These are phyloP conservation scores for Trametes elegans DNA, from an alignment of 768 basidiomycete genomes.

Conservation along the genomic window DNA sequence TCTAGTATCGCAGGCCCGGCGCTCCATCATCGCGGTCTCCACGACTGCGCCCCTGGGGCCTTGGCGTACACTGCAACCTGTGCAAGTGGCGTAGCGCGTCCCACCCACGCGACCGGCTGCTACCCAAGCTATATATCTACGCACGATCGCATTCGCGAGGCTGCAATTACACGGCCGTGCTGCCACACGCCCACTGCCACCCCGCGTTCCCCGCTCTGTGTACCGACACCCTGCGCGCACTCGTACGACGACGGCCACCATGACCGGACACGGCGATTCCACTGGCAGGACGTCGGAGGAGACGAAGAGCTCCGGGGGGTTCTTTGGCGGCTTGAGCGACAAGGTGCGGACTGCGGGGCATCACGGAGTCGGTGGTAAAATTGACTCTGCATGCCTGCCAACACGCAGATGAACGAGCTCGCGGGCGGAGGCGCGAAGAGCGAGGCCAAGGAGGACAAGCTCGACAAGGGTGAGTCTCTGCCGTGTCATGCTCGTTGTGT, in stretches of 20 bases:
- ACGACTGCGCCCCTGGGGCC: not conserved
- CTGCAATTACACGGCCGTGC: not conserved
- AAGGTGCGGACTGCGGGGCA: not conserved
- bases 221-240: no score
- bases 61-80: not conserved
- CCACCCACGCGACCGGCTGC: not conserved
- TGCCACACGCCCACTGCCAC: not conserved
- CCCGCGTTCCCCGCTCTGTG: not conserved
- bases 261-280: not conserved
- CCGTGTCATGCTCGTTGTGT: not conserved
- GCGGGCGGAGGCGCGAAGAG: slow-evolving; percentile 9
- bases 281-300: not conserved
- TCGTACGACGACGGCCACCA: not conserved
- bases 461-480: slow-evolving; percentile 36
- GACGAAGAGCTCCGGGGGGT: not conserved
- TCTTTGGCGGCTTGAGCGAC: not conserved
- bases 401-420: slow-evolving; percentile 12
- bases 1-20: not conserved
- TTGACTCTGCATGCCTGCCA: not conserved
- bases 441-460: slow-evolving; percentile 25
- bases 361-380: not conserved
- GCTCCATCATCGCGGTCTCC: not conserved
- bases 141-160: not conserved
- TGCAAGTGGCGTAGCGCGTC: not conserved
- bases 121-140: not conserved